Conservation (phyloP, 805 yeast species). For the Tetrapisispora pingtungensis region DNA sequence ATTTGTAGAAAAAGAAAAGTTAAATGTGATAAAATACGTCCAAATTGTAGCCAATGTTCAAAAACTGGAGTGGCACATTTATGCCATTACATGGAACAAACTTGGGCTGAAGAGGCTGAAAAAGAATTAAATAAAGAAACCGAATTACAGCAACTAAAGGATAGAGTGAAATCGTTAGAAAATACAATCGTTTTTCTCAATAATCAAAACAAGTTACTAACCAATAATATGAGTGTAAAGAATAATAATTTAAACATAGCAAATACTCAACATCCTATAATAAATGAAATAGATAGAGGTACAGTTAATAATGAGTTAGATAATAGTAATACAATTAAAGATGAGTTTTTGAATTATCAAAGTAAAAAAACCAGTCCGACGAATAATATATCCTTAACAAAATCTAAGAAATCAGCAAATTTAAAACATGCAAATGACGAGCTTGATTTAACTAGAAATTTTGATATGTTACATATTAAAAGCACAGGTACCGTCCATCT, state of each 20-base stretch:
- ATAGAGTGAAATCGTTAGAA: conserved; percentile 44
- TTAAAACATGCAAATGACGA: conserved; percentile 18
- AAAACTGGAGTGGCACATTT: conserved; percentile 51
- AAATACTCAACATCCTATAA: too few species aligned
- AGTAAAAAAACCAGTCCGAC: background rate
- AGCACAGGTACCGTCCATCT: conserved; percentile 35
- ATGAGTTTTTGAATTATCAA: background rate
- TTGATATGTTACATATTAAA: conserved; percentile 36
- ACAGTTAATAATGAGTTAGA: background rate
- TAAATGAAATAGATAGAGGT: background rate
- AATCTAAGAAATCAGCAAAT: background rate
- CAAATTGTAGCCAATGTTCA: conserved; percentile 47
- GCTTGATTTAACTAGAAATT: conserved; percentile 33
- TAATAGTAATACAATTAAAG: too few species aligned
- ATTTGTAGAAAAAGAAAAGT: conserved; percentile 43
- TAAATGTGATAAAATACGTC: conserved; percentile 41
- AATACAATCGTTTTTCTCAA: conserved; percentile 28
- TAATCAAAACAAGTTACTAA: background rate
- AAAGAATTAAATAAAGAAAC: conserved; percentile 37
- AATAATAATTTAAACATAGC: background rate
- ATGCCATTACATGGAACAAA: conserved; percentile 48
- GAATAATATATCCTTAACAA: background rate
- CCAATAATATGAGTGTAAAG: background rate
- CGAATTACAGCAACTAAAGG: conserved; percentile 44
- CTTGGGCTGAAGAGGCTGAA: conserved; percentile 48